Base-by-base conservation (phyloP, 495 filamentous ascomycete genomes). In the Trichoderma virens region DNA sequence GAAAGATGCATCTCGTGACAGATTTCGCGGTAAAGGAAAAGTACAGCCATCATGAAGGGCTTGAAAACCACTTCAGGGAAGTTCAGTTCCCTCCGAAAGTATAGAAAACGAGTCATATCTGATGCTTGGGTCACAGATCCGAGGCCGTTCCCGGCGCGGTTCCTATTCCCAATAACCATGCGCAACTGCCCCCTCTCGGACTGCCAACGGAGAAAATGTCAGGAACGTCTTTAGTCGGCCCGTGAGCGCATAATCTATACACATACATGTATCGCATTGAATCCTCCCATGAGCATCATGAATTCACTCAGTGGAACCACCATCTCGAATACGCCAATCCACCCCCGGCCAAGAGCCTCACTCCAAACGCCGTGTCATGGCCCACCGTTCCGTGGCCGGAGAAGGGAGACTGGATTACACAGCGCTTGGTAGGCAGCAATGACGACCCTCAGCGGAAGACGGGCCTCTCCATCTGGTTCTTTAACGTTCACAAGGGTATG, bases 191-290 rank as follows among this genome's bases (percentile, higher is more conserved):
- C n/a, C 80, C 85, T 0, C 84, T 82, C 62, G 89, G 89, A 0
- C 80, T 91, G 11, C 90, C 90, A 68, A 78, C 87, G 11, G 89
- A 92, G 71, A 88, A 90, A 74, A 81, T 92, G 30, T 89, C 88
- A 5, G 89, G 86, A 9, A 87, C 88, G 3, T 83, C 89, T 6
- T 91, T 92, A 69, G 89, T 86, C 25, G 86, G 88, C 14, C 88
- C 88, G 0, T 76, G 89, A 16, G 76, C 80, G 67, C 82, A 85
- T 66, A 91, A 89, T 72, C 80, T 82, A 66, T 87, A 90, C 67
- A 84, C 87, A 35, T 92, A 87, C 88, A 82, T 90, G 38, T 41
- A 41, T 41, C 38, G 38, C 14, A 18, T 41, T 2, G 2, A 41
- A 16, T 2, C 38, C 0, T 16, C 38, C 11, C 18, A 41, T 18